Base-by-base conservation (phyloP, 495 filamentous ascomycete genomes). In the Penicillium coffeae region DNA sequence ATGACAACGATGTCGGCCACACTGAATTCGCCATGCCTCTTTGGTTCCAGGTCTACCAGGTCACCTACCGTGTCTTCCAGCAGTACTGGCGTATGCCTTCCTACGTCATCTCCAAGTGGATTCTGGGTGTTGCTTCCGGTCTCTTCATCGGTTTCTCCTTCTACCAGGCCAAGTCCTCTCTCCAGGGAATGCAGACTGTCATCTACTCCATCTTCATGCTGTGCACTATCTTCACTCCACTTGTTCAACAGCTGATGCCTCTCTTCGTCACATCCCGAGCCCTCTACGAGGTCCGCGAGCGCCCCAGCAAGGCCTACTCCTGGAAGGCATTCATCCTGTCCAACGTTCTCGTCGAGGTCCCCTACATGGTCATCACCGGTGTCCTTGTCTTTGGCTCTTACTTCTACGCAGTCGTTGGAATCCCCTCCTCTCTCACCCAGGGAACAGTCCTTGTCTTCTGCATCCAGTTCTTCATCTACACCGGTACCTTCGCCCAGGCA, bases 141-240 rank as follows among this genome's bases (percentile, higher is more conserved):
- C 34, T 45, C 27, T 45, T 45, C 30, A 88, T 89, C 59, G 88
- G 88, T 12, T 87, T 93, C 67, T 86, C 85, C 45, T 90, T 94
- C 69, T 88, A 78, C 76, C 73, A 82, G 13, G 75, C 85, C 0
- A 67, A 75, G 38, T 85, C 82, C 61, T 75, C 78, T 1, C 67
- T 82, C 8, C 86, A 91, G 59, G 89, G 88, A 33, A 77, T 92
- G 8, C 87, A 90, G 58, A 91, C 90, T 56, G 85, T 89, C 58
- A 83, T 90, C 65, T 92, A 90, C 19, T 69, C 82, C 4, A 55
- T 84, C 0, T 78, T 74, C 2, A 73, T 79, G 6, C 43, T 78
- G 3, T 83, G 83, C 3, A 70, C 79, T 2, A 68, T 76, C 4
- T 32, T 80, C 5, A 70, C 77, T 0, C 73, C 83, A 0, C 82